Conservation (phyloP, 805 yeast genomes). For the Candida boleticola region DNA sequence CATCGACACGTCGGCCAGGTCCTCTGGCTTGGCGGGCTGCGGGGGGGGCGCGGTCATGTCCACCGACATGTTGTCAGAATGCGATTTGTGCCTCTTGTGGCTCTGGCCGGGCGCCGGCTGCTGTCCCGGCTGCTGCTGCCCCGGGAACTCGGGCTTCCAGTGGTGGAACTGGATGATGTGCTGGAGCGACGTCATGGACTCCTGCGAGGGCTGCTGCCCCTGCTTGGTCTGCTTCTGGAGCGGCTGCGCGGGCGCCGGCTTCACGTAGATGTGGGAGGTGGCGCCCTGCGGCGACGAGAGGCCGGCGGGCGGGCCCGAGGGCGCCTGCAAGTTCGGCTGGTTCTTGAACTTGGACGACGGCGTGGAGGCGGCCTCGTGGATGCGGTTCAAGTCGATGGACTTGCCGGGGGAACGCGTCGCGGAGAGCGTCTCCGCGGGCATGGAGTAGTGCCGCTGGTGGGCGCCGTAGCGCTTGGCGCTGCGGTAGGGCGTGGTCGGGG, state of each 20-base stretch:
- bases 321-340: conserved; percentile 12
- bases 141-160: conserved; percentile 48
- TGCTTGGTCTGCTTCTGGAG: conserved; percentile 30
- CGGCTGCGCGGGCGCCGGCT: conserved; percentile 42
- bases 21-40: neutral
- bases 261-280: conserved; percentile 39
- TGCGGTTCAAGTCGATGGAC: conserved; percentile 6
- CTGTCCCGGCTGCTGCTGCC: conserved; percentile 8
- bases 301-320: conserved; percentile 8
- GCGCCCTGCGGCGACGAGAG: conserved; percentile 21
- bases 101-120: conserved; percentile 11
- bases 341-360: neutral
- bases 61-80: conserved; percentile 28
- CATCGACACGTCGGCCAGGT: conserved; percentile 1
- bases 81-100: conserved; percentile 40
- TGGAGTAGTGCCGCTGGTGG: conserved; percentile 43
- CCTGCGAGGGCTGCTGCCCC: conserved; percentile 36
- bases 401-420: conserved; percentile 8
- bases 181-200: conserved; percentile 46
- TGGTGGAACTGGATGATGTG: conserved; percentile 57
- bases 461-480: conserved; percentile 14
- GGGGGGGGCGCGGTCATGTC: conserved; percentile 17
- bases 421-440: conserved; percentile 31
- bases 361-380: conserved; percentile 5
- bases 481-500: conserved; percentile 35